Evolutionary conservation across 139 green algal genomes (phyloP), one percentile per base, ranked within the genome.

Genomic region (Chlamydomonas sp.): DNA sequence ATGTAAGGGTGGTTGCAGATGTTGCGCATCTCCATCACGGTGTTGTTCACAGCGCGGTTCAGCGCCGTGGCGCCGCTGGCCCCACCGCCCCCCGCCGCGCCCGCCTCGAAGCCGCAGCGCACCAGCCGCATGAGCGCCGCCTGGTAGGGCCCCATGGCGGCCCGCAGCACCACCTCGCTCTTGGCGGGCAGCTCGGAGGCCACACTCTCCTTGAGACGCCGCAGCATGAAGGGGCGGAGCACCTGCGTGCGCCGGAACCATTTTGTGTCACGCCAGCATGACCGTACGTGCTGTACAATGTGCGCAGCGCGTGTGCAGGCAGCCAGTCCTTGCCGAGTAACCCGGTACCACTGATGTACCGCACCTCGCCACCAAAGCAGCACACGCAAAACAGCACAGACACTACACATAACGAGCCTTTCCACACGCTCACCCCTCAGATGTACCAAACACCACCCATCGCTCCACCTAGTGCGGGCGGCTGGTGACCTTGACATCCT

Each of bases 201-300:
- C 62, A 99, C 97, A 4, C 16, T 68, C 79, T 94, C 89, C 85
- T 95, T 93, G 82, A 98, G 95, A 5, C 97, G 92, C 12, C 96
- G 92, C 81, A 99, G 94, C 97, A 99, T 99, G 91, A 99, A 99
- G 63, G 98, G 98, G 85, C 98, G 96, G 84, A 99, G 93, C 58
- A 95, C 93, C 92, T 94, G 90, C 85, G 57, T 6, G 61, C 31
- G 31, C 31, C 31, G 31, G 31, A 49, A 49, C 31, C 31, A 49
- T 49, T 49, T 49, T 49, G 31, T 49, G 31, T 49, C 31, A 49
- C 31, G 31, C 31, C 31, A 49, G 31, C 31, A 49, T 49, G 31
- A 49, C 31, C 31, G 31, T 49, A 49, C 31, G 31, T 49, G 31
- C 31, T 49, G 31, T 49, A 49, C 31, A 49, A 49, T 49, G 31